Base-by-base conservation (phyloP, 192 early-diverging fungal genomes). In the Backusella luteola region DNA sequence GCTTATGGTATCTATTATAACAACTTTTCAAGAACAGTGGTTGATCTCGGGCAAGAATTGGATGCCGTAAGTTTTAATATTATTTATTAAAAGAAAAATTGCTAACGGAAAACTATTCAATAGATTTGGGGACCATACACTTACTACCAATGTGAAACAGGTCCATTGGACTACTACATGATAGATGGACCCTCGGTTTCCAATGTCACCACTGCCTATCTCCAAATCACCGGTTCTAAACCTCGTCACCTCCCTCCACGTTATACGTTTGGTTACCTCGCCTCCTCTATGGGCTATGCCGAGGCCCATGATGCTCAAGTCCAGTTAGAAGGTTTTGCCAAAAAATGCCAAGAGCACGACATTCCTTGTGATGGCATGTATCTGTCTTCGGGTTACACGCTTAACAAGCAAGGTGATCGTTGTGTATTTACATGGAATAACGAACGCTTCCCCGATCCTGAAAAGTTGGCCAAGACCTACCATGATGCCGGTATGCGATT, bases 391-490 rank as follows among this genome's bases (percentile, higher is more conserved):
- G 90, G 90, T 35, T 91, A 91, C 69, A 90, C 90, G 4, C 80
- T 83, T 32, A 74, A 77, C 49, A 56, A 49, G 3, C 77, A 76
- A 11, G 86, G 85, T 1, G 82, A 84, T 7, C 71, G 90, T 7
- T 89, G 89, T 67, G 88, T 91, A 0, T 91, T 91, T 74, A 91
- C 89, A 14, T 91, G 90, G 90, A 91, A 91, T 67, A 49, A 34
- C 8, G 34, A 70, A 7, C 71, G 89, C 35, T 90, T 90, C 67
- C 88, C 88, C 3, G 78, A 90, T 46, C 88, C 88, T 12, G 78
- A 68, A 29, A 68, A 76, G 26, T 49, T 90, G 46, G 80, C 83
- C n/a, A 39, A 68, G 11, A 69, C 67, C 6, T 53, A 88, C 17
- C 52, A 76, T 6, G 69, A 79, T 4, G 75, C 79, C 12, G 89